These are phyloP conservation scores for Yarrowia bubula DNA, from an alignment of 805 yeast species.

Conservation along the genomic window DNA sequence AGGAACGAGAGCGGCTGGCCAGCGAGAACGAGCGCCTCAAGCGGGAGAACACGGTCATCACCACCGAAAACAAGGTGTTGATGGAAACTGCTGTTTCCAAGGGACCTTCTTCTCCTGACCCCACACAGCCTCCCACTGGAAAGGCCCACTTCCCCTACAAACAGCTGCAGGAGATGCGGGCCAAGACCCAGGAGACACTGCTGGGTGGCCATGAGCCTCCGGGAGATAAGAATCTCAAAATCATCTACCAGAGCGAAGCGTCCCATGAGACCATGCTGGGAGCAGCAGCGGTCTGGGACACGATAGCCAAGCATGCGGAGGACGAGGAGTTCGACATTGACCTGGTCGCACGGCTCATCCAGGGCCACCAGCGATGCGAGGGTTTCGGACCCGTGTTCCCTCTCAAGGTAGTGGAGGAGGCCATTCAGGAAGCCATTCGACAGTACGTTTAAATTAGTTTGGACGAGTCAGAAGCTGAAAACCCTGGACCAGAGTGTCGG, in stretches of 20 bases:
- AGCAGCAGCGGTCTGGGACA: slow-evolving; percentile 82
- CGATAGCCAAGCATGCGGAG: slow-evolving; percentile 50
- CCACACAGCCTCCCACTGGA: background rate
- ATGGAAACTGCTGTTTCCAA: slow-evolving; percentile 38
- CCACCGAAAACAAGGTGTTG: slow-evolving; percentile 61
- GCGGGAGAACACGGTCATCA: slow-evolving; percentile 54
- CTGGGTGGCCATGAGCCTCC: slow-evolving; percentile 30
- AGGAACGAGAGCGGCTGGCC: slow-evolving; percentile 47
- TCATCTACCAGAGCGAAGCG: slow-evolving; percentile 32
- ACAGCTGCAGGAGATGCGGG: slow-evolving; percentile 14
- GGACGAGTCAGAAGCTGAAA: too few species aligned
- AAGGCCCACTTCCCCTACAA: slow-evolving; percentile 28
- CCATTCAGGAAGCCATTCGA: slow-evolving; percentile 30
- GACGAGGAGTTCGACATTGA: slow-evolving; percentile 40
- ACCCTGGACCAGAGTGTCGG: background rate
- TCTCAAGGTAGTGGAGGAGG: slow-evolving; percentile 31
- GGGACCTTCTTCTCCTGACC: slow-evolving; percentile 2
- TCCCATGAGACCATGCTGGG: slow-evolving; percentile 56
- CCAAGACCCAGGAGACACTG: slow-evolving; percentile 1
- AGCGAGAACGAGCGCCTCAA: slow-evolving; percentile 52
- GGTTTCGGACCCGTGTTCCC: slow-evolving; percentile 57
- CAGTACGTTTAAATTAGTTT: background rate
- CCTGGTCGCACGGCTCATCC: slow-evolving; percentile 39
- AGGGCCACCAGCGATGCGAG: slow-evolving; percentile 73
- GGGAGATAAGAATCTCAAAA: slow-evolving; percentile 29